Evolutionary conservation across 2,329 filamentous ascomycete genomes (phyloP).

Genomic region (Hortaea sp.): DNA sequence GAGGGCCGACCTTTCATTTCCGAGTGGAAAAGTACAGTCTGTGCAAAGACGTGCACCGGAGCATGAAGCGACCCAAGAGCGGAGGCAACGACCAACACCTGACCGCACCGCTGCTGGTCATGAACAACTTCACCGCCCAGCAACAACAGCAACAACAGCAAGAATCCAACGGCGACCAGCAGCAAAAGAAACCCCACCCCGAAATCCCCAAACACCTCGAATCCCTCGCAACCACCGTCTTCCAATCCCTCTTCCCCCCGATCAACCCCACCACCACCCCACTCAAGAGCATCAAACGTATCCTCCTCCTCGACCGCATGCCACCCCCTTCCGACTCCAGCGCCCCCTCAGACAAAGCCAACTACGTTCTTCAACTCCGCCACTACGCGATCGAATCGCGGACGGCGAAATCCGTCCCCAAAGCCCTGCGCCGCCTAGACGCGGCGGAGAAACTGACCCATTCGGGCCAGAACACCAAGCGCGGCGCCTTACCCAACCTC

Average conservation of each 20-base stretch:
- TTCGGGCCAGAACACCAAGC: slow-evolving; percentile 35
- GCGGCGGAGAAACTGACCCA: slow-evolving; percentile 67
- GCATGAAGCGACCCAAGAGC: slow-evolving; percentile 71
- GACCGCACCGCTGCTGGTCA: slow-evolving; percentile 82
- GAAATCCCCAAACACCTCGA: slow-evolving; percentile 85
- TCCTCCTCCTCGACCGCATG: slow-evolving; percentile 83
- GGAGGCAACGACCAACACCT: slow-evolving; percentile 62
- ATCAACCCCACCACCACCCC: slow-evolving; percentile 89
- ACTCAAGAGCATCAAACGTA: slow-evolving; percentile 81
- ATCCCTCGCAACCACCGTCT: slow-evolving; percentile 82
- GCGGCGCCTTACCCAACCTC: slow-evolving; percentile 64
- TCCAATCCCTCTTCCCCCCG: slow-evolving; percentile 90
- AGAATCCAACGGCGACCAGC: slow-evolving; percentile 29
- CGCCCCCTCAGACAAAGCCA: slow-evolving; percentile 16
- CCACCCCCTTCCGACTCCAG: slow-evolving; percentile 19
- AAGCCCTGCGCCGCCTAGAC: slow-evolving; percentile 71
- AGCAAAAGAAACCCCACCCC: slow-evolving; percentile 37
- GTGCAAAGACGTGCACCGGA: slow-evolving; percentile 77
- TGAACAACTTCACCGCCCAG: slow-evolving; percentile 83
- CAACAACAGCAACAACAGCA: slow-evolving; percentile 12
- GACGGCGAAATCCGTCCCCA: slow-evolving; percentile 66
- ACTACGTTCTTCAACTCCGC: slow-evolving; percentile 73
- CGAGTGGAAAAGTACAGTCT: slow-evolving; percentile 90
- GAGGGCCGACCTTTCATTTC: slow-evolving; percentile 89
- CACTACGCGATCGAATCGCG: slow-evolving; percentile 95